A percentile compares a stretch with the other conserved stretches of the same genome.
phyloP scores from a whole-genome alignment of 2,329 filamentous ascomycete genomes.

The Sphaerulina musiva region DNA sequence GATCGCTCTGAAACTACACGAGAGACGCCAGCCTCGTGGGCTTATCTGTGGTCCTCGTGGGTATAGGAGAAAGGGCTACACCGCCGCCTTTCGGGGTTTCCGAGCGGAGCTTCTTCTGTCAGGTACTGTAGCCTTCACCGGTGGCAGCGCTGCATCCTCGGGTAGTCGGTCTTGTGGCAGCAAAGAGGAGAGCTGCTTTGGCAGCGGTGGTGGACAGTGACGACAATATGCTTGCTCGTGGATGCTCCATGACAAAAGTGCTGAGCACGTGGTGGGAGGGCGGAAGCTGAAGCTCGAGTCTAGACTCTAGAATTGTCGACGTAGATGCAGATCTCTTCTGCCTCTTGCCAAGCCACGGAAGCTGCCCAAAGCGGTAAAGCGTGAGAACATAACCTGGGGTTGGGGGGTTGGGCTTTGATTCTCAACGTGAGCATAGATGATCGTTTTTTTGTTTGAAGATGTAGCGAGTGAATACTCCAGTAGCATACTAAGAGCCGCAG shows the following conservation, averaged over 20 bases:
- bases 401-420: not conserved
- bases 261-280: not conserved
- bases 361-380: not conserved
- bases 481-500: too few relatives aligned
- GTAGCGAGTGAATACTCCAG: too few relatives aligned
- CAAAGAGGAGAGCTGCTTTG: not conserved
- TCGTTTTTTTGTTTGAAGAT: too few relatives aligned
- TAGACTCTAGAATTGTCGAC: too few relatives aligned
- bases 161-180: not conserved
- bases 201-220: not conserved
- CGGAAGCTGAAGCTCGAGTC: not conserved
- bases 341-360: not conserved
- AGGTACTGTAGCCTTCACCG: not conserved
- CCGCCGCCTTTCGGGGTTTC: not conserved
- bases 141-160: not conserved
- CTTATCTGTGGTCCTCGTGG: not conserved
- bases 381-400: not conserved
- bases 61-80: not conserved
- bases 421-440: too few relatives aligned
- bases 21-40: conserved; percentile 4
- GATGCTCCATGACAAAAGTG: not conserved
- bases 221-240: not conserved
- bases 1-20: not conserved
- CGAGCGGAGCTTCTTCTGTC: not conserved
- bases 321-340: not conserved